Evolutionary conservation across 768 basidiomycete species (phyloP).

Genomic region (Leccinum uliginosum): DNA sequence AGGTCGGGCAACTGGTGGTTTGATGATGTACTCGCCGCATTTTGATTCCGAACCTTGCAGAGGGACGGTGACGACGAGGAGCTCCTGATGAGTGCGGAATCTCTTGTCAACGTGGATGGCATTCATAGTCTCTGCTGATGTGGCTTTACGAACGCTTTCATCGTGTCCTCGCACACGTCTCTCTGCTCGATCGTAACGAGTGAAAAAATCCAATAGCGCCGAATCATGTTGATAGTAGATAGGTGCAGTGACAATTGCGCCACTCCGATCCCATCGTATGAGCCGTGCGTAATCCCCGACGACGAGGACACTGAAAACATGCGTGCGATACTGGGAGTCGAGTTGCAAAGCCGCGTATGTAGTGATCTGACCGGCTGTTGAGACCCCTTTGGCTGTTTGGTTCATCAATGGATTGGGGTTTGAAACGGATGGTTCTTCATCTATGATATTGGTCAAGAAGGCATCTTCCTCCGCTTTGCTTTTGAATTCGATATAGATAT

Average conservation of each 20-base stretch:
- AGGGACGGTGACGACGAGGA: not conserved
- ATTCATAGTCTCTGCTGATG: not conserved
- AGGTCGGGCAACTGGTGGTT: not conserved
- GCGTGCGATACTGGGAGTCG: constrained; percentile 14
- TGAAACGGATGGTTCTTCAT: not conserved
- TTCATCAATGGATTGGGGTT: not conserved
- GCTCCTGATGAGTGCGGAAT: not conserved
- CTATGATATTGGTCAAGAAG: not conserved
- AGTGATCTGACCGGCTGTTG: constrained; percentile 11
- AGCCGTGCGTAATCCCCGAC: constrained; percentile 1
- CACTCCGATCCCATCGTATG: constrained; percentile 14
- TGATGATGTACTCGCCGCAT: not conserved
- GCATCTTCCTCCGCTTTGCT: not conserved
- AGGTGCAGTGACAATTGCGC: constrained; percentile 9
- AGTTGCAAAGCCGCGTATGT: constrained; percentile 15
- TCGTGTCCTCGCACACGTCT: not conserved
- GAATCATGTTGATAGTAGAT: not conserved
- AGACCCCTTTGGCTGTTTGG: not conserved
- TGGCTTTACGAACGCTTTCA: not conserved
- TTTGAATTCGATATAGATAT: not conserved
- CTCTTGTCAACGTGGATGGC: not conserved
- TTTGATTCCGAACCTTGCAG: not conserved
- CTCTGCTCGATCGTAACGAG: not conserved
- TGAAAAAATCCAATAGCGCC: not conserved
- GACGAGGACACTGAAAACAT: constrained; percentile 12